phyloP scores from a whole-genome alignment of 2,329 filamentous ascomycete species.

The Aureobasidium zeae region DNA sequence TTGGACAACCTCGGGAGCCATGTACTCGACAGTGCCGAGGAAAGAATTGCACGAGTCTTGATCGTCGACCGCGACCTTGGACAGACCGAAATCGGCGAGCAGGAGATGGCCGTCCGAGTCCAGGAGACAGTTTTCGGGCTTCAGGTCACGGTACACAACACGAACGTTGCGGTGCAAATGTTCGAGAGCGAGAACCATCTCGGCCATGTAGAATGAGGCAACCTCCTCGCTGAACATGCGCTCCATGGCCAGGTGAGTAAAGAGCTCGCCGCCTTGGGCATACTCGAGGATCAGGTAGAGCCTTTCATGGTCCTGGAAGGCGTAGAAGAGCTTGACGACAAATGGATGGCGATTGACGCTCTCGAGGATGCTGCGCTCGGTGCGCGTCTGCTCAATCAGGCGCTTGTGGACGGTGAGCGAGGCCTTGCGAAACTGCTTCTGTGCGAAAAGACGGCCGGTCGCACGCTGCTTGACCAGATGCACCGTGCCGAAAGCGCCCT shows the following conservation, averaged over 20 bases:
- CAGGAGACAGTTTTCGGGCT: conserved; percentile 93
- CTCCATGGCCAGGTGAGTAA: conserved; percentile 86
- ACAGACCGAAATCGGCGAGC: conserved; percentile 91
- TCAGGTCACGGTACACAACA: conserved; percentile 92
- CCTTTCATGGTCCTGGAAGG: conserved; percentile 96
- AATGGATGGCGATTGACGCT: conserved; percentile 95
- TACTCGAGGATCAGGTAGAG: conserved; percentile 97
- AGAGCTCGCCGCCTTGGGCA: conserved; percentile 91
- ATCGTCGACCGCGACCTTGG: conserved; percentile 78
- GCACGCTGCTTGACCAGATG: conserved; percentile 80
- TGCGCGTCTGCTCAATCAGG: conserved; percentile 93
- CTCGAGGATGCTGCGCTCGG: conserved; percentile 87
- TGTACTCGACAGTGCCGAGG: conserved; percentile 93
- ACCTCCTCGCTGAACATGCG: conserved; percentile 89
- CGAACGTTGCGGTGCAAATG: conserved; percentile 88
- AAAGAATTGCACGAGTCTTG: conserved; percentile 73
- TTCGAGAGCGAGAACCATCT: conserved; percentile 89
- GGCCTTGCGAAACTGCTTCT: conserved; percentile 98
- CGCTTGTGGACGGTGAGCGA: conserved; percentile 92
- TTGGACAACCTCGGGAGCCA: conserved; percentile 90
- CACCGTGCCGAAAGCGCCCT: conserved; percentile 93
- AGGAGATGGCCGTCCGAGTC: conserved; percentile 87
- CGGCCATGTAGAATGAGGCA: conserved; percentile 95
- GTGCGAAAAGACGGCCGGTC: conserved; percentile 85
- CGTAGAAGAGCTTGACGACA: conserved; percentile 95